A percentile compares a stretch with the other conserved stretches of the same genome.
Evolutionary conservation across 129 eudicot genomes (phyloP).

Genomic region (Arctium lappa): DNA sequence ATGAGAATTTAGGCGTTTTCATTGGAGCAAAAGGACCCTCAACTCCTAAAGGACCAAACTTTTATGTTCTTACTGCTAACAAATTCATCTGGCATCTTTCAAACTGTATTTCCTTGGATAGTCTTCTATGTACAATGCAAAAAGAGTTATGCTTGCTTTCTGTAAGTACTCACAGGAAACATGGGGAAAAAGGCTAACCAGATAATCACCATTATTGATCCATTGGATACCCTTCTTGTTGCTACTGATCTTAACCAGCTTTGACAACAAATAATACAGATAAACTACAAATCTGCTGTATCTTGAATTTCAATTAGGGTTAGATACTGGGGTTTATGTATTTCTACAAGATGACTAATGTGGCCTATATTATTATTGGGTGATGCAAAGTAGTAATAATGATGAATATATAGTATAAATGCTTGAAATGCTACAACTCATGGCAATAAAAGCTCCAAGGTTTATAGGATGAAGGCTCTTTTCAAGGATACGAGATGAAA

Average conservation of each 20-base stretch:
- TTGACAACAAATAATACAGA: neutral
- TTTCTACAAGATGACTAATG: neutral
- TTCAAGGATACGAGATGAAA: neutral
- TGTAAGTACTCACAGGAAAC: slow-evolving; percentile 4
- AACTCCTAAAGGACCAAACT: neutral
- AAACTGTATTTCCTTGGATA: neutral
- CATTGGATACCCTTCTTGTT: neutral
- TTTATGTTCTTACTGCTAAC: slow-evolving; percentile 5
- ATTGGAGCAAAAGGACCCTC: neutral
- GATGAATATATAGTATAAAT: neutral
- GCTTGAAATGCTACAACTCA: neutral
- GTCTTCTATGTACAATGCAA: neutral
- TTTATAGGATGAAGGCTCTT: neutral
- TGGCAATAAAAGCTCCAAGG: neutral
- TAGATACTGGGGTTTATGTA: neutral
- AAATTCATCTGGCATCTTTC: neutral
- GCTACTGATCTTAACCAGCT: neutral
- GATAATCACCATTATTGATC: neutral
- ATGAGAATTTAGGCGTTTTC: neutral
- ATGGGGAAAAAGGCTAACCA: slow-evolving; percentile 1
- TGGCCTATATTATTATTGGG: neutral
- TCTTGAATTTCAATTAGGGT: neutral
- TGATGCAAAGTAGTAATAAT: neutral
- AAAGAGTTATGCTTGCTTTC: slow-evolving; percentile 3
- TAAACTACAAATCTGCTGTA: neutral